Base-by-base conservation (phyloP, 2,329 filamentous ascomycete genomes). In the Phaeosphaeria sp. region DNA sequence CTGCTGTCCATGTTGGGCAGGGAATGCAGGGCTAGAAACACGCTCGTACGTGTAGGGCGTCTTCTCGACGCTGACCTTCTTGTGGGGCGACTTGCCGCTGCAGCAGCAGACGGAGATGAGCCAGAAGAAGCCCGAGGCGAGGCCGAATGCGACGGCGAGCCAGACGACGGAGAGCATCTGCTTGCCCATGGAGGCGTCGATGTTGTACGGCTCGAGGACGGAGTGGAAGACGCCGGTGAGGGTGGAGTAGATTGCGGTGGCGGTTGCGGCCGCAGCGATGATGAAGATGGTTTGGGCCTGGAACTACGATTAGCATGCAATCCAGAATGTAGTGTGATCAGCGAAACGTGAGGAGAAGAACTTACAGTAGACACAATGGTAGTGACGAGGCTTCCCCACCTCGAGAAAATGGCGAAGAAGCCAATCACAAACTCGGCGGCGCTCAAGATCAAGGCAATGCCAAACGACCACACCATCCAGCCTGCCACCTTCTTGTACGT, bases 71-170 rank as follows among this genome's bases (percentile, higher is more conserved):
- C 77, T 78, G 55, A 85, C 62, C 47, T 79, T 79, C 60, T 77
- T 77, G 53, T 72, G 64, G 25, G 81, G 79, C 53, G 79, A 83
- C 67, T 84, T 82, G 47, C 92, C 91, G 67, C 86, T 88, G 84
- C 93, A 97, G 87, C 93, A 98, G 89, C 94, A 98, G 71, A 91
- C 86, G 77, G 89, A 92, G 77, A 96, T 87, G 73, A 93, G 81
- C 94, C 95, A 98, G 89, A 98, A 97, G 74, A 97, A 79, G 63
- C 86, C 87, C 7, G 90, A 89, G 43, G 78, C 91, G 33, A 95
- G 74, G 60, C 90, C 89, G 74, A 96, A 93, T 25, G 86, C 91
- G 40, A 89, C 89, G 44, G 89, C 89, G 59, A 98, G 82, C 92
- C 93, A 97, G 68, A 90, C 86, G 20, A 88, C 80, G 36, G 84